A percentile compares a stretch with the other conserved stretches of the same genome.
Evolutionary conservation across 1,284 basidiomycete genomes (phyloP).

Genomic region (Marasmius sp.): DNA sequence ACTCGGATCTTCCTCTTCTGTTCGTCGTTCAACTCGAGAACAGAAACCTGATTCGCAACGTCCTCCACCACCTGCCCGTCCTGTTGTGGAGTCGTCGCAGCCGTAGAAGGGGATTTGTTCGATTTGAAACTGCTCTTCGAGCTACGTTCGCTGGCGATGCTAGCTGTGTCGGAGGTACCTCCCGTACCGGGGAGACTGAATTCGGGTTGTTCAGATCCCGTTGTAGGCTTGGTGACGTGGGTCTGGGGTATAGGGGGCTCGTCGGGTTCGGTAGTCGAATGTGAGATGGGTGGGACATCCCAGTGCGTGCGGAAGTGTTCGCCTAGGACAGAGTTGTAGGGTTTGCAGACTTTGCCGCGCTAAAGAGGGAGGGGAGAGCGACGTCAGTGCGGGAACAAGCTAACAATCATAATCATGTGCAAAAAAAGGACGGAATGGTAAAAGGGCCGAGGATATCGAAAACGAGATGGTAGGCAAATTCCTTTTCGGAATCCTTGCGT

Average conservation of each 20-base stretch:
- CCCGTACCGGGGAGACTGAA: conserved; percentile 17
- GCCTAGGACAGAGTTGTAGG: conserved; percentile 92
- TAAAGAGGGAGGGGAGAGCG: conserved; percentile 26
- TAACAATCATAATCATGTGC: conserved; percentile 7
- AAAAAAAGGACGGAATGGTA: not conserved
- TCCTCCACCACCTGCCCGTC: conserved; percentile 24
- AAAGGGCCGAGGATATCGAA: not conserved
- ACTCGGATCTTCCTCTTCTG: conserved; percentile 46
- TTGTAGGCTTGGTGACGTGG: conserved; percentile 36
- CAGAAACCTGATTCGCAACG: conserved; percentile 56
- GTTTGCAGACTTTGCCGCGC: conserved; percentile 92
- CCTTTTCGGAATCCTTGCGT: no score
- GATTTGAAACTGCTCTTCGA: conserved; percentile 49
- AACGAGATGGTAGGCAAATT: no score
- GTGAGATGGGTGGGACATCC: conserved; percentile 68
- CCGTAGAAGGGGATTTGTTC: conserved; percentile 56
- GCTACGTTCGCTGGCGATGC: conserved; percentile 42
- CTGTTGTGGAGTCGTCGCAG: conserved; percentile 54
- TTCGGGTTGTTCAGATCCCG: conserved; percentile 26
- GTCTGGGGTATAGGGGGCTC: conserved; percentile 47
- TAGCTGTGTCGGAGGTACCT: conserved; percentile 50
- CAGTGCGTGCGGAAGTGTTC: conserved; percentile 92
- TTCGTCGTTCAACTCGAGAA: conserved; percentile 46
- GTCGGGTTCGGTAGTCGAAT: conserved; percentile 45
- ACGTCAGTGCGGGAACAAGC: not conserved